These are phyloP conservation scores for Pisolithus microcarpus DNA, from an alignment of 768 basidiomycete genomes.

Conservation along the genomic window DNA sequence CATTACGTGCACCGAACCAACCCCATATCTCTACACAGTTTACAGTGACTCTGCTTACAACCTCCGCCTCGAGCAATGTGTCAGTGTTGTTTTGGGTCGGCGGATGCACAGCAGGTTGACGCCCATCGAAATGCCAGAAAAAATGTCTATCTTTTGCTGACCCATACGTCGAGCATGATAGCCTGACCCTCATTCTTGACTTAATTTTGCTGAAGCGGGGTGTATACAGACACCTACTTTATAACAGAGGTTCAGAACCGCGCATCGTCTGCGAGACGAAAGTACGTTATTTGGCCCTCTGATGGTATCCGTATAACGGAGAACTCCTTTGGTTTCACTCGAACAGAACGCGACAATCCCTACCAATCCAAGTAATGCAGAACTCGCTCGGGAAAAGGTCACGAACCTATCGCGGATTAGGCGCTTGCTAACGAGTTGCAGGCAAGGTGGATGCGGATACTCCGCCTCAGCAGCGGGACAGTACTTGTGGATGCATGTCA, in stretches of 20 bases:
- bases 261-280: slow-evolving; percentile 32
- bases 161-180: slow-evolving; percentile 82
- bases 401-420: background rate
- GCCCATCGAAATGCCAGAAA: slow-evolving; percentile 30
- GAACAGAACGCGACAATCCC: background rate
- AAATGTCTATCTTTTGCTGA: slow-evolving; percentile 67
- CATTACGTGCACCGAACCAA: slow-evolving; percentile 61
- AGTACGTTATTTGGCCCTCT: background rate
- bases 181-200: slow-evolving; percentile 65
- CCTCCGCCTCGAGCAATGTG: slow-evolving; percentile 78
- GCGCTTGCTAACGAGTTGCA: slow-evolving; percentile 18
- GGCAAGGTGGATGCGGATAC: slow-evolving; percentile 55
- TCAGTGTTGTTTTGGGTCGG: slow-evolving; percentile 31
- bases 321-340: no score
- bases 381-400: slow-evolving; percentile 24
- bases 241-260: slow-evolving; percentile 68
- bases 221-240: slow-evolving; percentile 76
- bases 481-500: slow-evolving; percentile 67
- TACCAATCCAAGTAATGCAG: background rate
- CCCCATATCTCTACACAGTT: slow-evolving; percentile 69
- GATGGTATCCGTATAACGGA: background rate
- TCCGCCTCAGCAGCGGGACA: slow-evolving; percentile 51
- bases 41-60: slow-evolving; percentile 68
- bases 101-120: slow-evolving; percentile 4
- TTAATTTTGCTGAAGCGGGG: slow-evolving; percentile 75